These are phyloP conservation scores for Colletotrichum sansevieriae DNA, from an alignment of 2,329 filamentous ascomycete genomes.

Conservation along the genomic window DNA sequence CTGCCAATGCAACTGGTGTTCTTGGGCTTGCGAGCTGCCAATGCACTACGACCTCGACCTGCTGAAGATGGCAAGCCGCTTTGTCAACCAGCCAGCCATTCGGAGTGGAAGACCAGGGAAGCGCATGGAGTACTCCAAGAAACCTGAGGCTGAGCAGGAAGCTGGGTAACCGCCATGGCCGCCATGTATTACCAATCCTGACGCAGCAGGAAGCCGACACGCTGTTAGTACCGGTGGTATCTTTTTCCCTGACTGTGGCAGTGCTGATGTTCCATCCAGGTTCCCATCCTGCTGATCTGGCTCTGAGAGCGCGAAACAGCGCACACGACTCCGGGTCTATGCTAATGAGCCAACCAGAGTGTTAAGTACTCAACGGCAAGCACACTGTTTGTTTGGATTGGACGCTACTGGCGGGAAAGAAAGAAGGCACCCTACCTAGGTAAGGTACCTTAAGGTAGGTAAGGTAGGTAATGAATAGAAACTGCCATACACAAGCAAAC, in stretches of 20 bases:
- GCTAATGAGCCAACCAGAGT: slow-evolving; percentile 11
- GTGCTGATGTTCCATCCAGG: slow-evolving; percentile 20
- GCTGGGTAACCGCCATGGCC: slow-evolving; percentile 25
- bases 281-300: not conserved
- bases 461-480: no score
- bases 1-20: not conserved
- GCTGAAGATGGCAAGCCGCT: slow-evolving; percentile 5
- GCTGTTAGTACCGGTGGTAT: slow-evolving; percentile 15
- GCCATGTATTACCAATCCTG: slow-evolving; percentile 21
- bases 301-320: slow-evolving; percentile 13
- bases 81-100: slow-evolving; percentile 2
- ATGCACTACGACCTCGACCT: not conserved
- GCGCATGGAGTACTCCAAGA: slow-evolving; percentile 4
- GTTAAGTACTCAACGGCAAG: not conserved
- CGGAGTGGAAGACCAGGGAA: slow-evolving; percentile 36
- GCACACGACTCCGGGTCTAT: slow-evolving; percentile 11
- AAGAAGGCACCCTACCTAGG: no score
- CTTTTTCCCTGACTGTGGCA: slow-evolving; percentile 6
- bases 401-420: slow-evolving; percentile 3
- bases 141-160: slow-evolving; percentile 14
- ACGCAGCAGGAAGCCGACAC: slow-evolving; percentile 22
- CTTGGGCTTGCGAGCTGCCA: not conserved
- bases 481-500: no score
- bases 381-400: slow-evolving; percentile 26
- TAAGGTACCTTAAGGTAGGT: no score